phyloP scores from a whole-genome alignment of 2,329 filamentous ascomycete species.

The Aspergillus ochraceus region DNA sequence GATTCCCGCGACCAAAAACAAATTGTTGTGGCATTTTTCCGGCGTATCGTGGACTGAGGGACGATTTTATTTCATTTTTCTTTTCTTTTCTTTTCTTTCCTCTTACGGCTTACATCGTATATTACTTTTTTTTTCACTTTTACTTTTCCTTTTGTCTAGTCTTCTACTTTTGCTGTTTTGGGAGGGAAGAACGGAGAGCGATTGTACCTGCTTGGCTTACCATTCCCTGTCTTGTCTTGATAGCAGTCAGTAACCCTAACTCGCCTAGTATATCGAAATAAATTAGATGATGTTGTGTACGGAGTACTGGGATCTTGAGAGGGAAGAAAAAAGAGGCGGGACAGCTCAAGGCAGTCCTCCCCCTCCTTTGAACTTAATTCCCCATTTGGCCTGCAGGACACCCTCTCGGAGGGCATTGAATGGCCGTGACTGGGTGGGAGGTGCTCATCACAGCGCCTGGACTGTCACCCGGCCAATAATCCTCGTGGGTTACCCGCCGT shows the following conservation, averaged over 20 bases:
- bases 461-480: constrained; percentile 9
- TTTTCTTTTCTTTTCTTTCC: constrained; percentile 8
- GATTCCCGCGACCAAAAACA: constrained; percentile 17
- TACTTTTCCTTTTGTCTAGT: constrained; percentile 5
- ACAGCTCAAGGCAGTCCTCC: too few species aligned
- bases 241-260: too few species aligned
- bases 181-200: constrained; percentile 5
- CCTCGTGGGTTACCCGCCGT: constrained; percentile 10
- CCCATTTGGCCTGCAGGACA: constrained; percentile 1
- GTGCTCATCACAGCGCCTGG: constrained; percentile 21
- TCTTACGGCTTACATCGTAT: constrained; percentile 3
- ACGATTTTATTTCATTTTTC: constrained; percentile 10
- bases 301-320: too few species aligned
- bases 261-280: background rate
- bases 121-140: constrained; percentile 1
- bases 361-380: constrained; percentile 1
- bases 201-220: background rate
- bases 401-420: background rate
- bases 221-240: background rate
- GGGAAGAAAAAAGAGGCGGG: too few species aligned
- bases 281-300: background rate
- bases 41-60: constrained; percentile 24
- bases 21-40: constrained; percentile 25
- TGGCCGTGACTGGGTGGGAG: background rate
- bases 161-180: background rate